These are phyloP conservation scores for Nothophaeocryptopus gaeumannii DNA, from an alignment of 2,329 filamentous ascomycete genomes.

Conservation along the genomic window DNA sequence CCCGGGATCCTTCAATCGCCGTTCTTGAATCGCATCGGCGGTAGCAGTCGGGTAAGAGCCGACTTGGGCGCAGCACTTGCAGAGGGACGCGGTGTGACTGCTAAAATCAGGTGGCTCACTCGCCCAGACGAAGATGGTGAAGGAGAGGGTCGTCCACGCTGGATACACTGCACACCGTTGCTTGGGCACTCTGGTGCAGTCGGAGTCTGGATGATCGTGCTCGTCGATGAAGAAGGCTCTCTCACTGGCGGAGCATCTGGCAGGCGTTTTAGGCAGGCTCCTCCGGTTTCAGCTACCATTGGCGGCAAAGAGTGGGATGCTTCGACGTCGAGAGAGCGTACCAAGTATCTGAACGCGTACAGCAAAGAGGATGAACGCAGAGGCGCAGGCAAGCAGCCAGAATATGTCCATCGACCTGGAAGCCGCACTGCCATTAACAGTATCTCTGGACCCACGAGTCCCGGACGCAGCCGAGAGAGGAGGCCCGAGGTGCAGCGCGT, in stretches of 20 bases:
- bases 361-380: constrained; percentile 24
- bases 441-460: constrained; percentile 9
- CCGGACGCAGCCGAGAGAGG: constrained; percentile 13
- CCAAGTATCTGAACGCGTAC: constrained; percentile 21
- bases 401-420: constrained; percentile 12
- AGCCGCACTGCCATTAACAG: constrained; percentile 12
- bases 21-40: constrained; percentile 50
- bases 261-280: constrained; percentile 35
- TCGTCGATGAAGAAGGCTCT: constrained; percentile 59
- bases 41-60: constrained; percentile 51
- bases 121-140: constrained; percentile 39
- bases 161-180: constrained; percentile 76
- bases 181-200: constrained; percentile 64
- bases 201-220: constrained; percentile 75
- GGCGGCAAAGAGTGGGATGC: constrained; percentile 35
- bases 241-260: constrained; percentile 20
- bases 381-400: constrained; percentile 7
- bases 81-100: constrained; percentile 68
- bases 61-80: constrained; percentile 60
- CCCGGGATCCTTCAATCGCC: constrained; percentile 50
- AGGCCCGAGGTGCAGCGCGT: constrained; percentile 7
- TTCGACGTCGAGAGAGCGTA: constrained; percentile 14
- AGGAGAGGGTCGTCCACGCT: constrained; percentile 61
- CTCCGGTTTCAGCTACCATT: constrained; percentile 35
- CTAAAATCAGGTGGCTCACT: constrained; percentile 69